phyloP scores from a whole-genome alignment of 768 basidiomycete species.

The Hebeloma cylindrosporum region DNA sequence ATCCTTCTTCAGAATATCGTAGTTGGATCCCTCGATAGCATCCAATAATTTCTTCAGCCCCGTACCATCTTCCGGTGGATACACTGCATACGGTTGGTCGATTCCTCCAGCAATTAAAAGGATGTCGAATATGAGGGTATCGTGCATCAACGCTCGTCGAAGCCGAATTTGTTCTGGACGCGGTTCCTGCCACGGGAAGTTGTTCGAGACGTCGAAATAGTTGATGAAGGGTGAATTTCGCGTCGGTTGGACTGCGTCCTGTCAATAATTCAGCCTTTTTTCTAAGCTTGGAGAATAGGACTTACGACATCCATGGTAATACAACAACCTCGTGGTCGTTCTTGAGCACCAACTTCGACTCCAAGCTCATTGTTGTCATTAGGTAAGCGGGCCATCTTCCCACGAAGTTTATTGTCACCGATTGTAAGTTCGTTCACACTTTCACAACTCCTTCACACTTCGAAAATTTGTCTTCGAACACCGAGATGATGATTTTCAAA shows the following conservation, averaged over 20 bases:
- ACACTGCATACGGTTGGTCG: slow-evolving; percentile 56
- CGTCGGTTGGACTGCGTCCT: slow-evolving; percentile 23
- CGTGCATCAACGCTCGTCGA: slow-evolving; percentile 60
- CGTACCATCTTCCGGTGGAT: slow-evolving; percentile 61
- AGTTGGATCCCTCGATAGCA: slow-evolving; percentile 59
- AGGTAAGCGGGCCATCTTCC: too few species aligned
- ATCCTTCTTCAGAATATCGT: slow-evolving; percentile 78
- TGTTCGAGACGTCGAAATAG: slow-evolving; percentile 54
- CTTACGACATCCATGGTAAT: slow-evolving; percentile 16
- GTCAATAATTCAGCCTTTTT: slow-evolving; percentile 1
- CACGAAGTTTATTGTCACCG: too few species aligned
- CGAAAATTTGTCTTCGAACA: too few species aligned
- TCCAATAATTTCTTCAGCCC: slow-evolving; percentile 58
- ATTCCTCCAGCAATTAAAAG: slow-evolving; percentile 67
- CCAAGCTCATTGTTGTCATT: too few species aligned
- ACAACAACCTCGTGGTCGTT: too few species aligned
- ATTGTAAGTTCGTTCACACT: too few species aligned
- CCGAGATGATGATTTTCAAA: too few species aligned
- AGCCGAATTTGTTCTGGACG: slow-evolving; percentile 57
- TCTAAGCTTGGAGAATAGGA: neutral
- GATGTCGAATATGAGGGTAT: slow-evolving; percentile 72
- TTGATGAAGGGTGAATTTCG: slow-evolving; percentile 24
- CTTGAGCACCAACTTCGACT: too few species aligned
- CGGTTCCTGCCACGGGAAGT: slow-evolving; percentile 61
- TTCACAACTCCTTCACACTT: too few species aligned